Evolutionary conservation across 371 early-diverging fungal species (phyloP).

Genomic region (Mucor piriformis): DNA sequence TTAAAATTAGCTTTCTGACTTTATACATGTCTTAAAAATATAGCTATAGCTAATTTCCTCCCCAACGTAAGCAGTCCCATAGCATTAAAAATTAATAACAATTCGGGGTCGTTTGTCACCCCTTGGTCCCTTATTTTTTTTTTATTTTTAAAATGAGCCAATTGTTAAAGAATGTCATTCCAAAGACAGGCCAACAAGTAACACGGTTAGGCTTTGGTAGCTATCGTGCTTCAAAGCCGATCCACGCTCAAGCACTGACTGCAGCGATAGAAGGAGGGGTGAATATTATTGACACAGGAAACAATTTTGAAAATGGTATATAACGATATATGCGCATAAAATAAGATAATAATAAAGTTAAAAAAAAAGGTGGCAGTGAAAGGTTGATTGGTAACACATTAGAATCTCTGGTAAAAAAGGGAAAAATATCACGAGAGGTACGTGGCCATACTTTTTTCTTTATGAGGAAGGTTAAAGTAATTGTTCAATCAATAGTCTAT

Average conservation of each 20-base stretch:
- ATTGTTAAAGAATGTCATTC: conserved; percentile 18
- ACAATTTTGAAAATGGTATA: conserved; percentile 74
- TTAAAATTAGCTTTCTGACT: no score
- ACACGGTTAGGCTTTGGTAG: conserved; percentile 70
- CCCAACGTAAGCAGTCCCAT: no score
- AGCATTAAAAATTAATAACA: no score
- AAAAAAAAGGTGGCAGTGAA: conserved; percentile 61
- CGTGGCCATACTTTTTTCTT: conserved; percentile 37
- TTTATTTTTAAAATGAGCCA: not conserved
- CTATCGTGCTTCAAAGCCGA: conserved; percentile 47
- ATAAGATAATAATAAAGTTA: not conserved
- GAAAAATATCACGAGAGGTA: conserved; percentile 47
- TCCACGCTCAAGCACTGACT: conserved; percentile 57
- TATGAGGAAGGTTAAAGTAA: conserved; percentile 34
- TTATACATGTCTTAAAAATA: no score
- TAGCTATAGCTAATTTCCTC: no score
- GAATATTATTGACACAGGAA: conserved; percentile 76
- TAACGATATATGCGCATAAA: not conserved
- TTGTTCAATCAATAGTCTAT: conserved; percentile 53
- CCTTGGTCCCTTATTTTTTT: not conserved
- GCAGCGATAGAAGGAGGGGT: conserved; percentile 64
- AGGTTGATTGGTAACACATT: conserved; percentile 61
- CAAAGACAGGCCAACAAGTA: conserved; percentile 39
- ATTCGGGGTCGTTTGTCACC: not conserved
- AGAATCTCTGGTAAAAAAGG: conserved; percentile 31